phyloP scores from a whole-genome alignment of 2,329 filamentous ascomycete genomes.

The Aspergillus sojae region DNA sequence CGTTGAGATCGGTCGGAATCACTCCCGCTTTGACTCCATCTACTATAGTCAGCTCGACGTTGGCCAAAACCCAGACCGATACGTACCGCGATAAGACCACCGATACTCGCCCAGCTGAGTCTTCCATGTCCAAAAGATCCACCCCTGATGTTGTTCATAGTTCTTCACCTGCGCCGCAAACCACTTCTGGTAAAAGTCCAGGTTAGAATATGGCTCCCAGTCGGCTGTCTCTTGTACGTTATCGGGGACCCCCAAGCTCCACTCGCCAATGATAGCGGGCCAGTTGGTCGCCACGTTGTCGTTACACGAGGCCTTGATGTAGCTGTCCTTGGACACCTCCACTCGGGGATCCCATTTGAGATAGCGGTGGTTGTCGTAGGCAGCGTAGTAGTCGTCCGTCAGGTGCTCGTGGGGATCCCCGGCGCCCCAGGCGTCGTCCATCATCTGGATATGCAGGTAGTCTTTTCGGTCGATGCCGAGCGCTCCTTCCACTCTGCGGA shows the following conservation, averaged over 20 bases:
- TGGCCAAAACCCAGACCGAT: background rate
- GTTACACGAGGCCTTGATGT: slow-evolving; percentile 56
- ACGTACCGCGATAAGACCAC: slow-evolving; percentile 33
- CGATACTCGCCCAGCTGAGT: slow-evolving; percentile 42
- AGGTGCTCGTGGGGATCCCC: slow-evolving; percentile 56
- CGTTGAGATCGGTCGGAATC: slow-evolving; percentile 35
- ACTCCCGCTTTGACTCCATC: slow-evolving; percentile 45
- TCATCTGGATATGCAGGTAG: slow-evolving; percentile 57
- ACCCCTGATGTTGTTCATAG: slow-evolving; percentile 59
- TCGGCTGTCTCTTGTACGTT: slow-evolving; percentile 49
- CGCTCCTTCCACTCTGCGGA: slow-evolving; percentile 53
- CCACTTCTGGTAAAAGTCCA: slow-evolving; percentile 59
- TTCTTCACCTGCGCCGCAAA: slow-evolving; percentile 59
- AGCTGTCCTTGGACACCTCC: slow-evolving; percentile 49
- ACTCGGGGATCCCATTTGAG: slow-evolving; percentile 55
- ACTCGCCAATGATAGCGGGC: slow-evolving; percentile 62
- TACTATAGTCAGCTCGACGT: slow-evolving; percentile 50
- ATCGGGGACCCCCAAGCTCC: slow-evolving; percentile 57
- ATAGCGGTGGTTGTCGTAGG: slow-evolving; percentile 64
- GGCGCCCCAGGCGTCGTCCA: slow-evolving; percentile 59
- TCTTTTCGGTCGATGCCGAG: slow-evolving; percentile 48
- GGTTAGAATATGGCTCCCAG: slow-evolving; percentile 48
- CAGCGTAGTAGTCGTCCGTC: slow-evolving; percentile 46
- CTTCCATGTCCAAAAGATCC: slow-evolving; percentile 66
- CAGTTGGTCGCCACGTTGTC: slow-evolving; percentile 47